Evolutionary conservation across 1,284 basidiomycete species (phyloP), one percentile per base, ranked within the genome.

Genomic region (Ustilago cynodontis): DNA sequence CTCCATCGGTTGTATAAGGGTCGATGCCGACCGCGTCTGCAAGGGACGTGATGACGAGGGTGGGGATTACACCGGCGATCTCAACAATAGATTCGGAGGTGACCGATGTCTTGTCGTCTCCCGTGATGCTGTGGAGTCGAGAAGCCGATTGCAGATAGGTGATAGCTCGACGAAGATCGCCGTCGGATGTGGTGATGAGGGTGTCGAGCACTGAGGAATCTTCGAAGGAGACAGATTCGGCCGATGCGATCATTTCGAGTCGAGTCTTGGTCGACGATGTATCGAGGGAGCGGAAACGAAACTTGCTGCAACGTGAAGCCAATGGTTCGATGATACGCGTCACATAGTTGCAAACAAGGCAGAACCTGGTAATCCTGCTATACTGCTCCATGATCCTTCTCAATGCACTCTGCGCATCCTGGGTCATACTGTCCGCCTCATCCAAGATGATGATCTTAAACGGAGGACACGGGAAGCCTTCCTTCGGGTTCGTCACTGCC

Each of bases 401-500:
- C 49, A 99, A 88, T 0, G 96, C 96, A 53, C 92, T 94, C 87
- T 99, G 96, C 1, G 96, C 96, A 85, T 99, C 96, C 87, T 99
- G 97, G 8, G 96, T 99, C 96, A 99, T 99, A 14, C 94, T 96
- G 86, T 99, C 97, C 41, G 97, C 97, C 88, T 99, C 97, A 84
- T 99, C 97, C 20, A 99, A 90, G 73, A 99, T 98, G 85, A 99
- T 93, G 81, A 99, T 97, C 87, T 99, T 99, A 89, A 94, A 99
- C 0, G 97, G 96, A 33, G 97, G 97, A 84, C 94, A 98, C 28
- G 96, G 95, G 84, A 97, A 98, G 59, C 75, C 77, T 35, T 74
- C 57, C 51, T 82, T 78, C 6, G 81, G 71, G 45, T 83, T 83
- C 52, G 79, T 87, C 18, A 88, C 87, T 11, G 87, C 84, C 26